Evolutionary conservation across 2,329 filamentous ascomycete species (phyloP).

Genomic region (Arthrobotrys conoides): DNA sequence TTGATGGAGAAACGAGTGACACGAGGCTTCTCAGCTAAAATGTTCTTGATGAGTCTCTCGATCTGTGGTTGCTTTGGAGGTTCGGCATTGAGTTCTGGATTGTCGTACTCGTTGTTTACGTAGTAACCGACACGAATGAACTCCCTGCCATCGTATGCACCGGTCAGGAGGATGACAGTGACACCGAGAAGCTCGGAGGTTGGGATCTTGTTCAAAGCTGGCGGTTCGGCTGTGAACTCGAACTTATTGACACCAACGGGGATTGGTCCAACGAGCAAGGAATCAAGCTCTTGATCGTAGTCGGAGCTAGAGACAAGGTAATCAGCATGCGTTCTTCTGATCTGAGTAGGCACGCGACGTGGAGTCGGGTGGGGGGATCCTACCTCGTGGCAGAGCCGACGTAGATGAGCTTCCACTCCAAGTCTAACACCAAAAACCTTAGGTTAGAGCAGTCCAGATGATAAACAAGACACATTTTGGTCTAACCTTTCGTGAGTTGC

Average conservation of each 20-base stretch:
- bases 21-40: slow-evolving; percentile 95
- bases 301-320: slow-evolving; percentile 76
- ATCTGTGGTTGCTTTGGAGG: slow-evolving; percentile 92
- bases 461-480: background rate
- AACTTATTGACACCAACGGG: slow-evolving; percentile 99
- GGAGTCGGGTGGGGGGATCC: slow-evolving; percentile 67
- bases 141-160: slow-evolving; percentile 94
- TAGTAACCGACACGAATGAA: slow-evolving; percentile 99
- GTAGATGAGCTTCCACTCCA: slow-evolving; percentile 99
- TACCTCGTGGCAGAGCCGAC: slow-evolving; percentile 98
- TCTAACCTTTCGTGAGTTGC: slow-evolving; percentile 86
- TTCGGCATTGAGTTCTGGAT: slow-evolving; percentile 87
- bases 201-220: slow-evolving; percentile 90
- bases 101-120: slow-evolving; percentile 99
- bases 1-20: slow-evolving; percentile 99
- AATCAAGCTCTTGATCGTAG: slow-evolving; percentile 98
- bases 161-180: slow-evolving; percentile 95
- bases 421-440: slow-evolving; percentile 73
- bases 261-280: slow-evolving; percentile 95
- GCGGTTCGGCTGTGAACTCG: slow-evolving; percentile 93
- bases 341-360: slow-evolving; percentile 12
- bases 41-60: slow-evolving; percentile 91
- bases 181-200: slow-evolving; percentile 96
- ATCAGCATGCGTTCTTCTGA: slow-evolving; percentile 52
- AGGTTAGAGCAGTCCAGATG: background rate